Base-by-base conservation (phyloP, 768 basidiomycete species). In the Leccinum aurantiacum region DNA sequence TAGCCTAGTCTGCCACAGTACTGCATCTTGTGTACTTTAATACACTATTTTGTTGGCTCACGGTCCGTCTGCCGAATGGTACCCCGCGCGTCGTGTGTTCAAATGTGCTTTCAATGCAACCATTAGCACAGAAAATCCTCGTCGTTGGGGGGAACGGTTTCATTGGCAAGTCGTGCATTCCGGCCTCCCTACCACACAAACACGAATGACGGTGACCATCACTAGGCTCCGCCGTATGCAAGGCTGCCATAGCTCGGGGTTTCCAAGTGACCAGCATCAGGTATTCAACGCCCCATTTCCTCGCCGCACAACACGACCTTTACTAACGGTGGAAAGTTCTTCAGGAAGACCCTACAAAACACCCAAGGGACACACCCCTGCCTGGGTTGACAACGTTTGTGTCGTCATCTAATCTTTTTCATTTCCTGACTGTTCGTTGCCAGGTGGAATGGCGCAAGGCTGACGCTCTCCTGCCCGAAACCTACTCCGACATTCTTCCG, bases 121-220 rank as follows among this genome's bases (percentile, higher is more conserved):
- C 63, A 44, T n/a, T 79, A 24, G 58, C 79, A 55, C 82, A 79
- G 56, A 89, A 80, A 68, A 82, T 98, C 38, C 85, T 98, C n/a
- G 93, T 99, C 46, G 84, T 98, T 2, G 97, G 97, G n/a, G 97
- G 97, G 49, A 97, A 97, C 77, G 97, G 97, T 6, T 98, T 97
- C 78, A 86, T 99, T 68, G 96, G 95, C 91, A 64, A 61, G 77
- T 60, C 11, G n/a, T 22, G 0, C 15, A 37, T 22, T 27, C 25
- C 60, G 55, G 48, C 31, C 24, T 27, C 22, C 27, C 24, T 27
- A 27, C 61, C 19, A 17, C 15, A 35, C 59, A 33, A 19, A 29
- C 37, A 25, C 15, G 22, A 25, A 49, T 25, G 60, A n/a, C 60
- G 27, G 27, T 38, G 63, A 4, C 46, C 52, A 35, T 59, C 24